Conservation (phyloP, 2,329 filamentous ascomycete species). For the Leptographium lundbergii region DNA sequence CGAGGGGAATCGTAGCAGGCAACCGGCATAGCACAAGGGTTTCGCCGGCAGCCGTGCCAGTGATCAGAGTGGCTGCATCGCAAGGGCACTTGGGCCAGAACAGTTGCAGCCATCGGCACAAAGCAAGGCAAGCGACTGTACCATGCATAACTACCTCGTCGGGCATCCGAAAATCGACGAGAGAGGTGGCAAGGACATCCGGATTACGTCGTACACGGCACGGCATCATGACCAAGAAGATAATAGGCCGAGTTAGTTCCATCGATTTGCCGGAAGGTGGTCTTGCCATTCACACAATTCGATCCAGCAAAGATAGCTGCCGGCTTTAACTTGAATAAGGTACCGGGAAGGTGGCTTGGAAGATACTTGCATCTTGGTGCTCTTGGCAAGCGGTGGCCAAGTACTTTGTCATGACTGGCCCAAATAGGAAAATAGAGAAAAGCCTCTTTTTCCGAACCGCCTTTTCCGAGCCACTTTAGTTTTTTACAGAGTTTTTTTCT, state of each 20-base stretch:
- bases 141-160: background rate
- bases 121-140: background rate
- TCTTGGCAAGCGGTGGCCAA: background rate
- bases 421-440: background rate
- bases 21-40: background rate
- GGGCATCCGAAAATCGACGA: background rate
- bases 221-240: background rate
- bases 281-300: background rate
- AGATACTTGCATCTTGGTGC: background rate
- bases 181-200: background rate
- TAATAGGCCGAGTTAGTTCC: background rate
- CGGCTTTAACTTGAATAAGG: background rate
- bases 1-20: background rate
- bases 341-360: background rate
- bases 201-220: background rate
- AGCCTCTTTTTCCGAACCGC: background rate
- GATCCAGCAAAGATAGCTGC: background rate
- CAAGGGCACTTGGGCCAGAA: background rate
- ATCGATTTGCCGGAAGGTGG: background rate
- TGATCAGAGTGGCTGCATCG: background rate
- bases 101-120: background rate
- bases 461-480: background rate
- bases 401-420: background rate
- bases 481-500: background rate
- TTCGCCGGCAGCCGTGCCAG: background rate